Percentiles rank a stretch among this genome's conserved stretches.
Evolutionary conservation across 1,284 basidiomycete genomes (phyloP).

Genomic region (Tylopilus sp.): DNA sequence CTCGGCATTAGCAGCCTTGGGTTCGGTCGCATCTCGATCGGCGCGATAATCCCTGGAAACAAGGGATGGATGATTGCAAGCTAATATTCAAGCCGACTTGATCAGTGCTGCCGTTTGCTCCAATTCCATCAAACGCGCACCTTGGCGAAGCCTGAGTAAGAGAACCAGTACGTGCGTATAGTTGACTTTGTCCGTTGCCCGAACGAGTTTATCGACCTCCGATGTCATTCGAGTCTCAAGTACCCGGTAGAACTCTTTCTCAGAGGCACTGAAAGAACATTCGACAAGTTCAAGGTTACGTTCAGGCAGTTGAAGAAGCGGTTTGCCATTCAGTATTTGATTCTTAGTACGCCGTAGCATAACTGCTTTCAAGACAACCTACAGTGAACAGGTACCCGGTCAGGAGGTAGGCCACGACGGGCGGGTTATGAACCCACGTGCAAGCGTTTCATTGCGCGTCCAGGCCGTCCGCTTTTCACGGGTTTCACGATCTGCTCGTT

Average conservation of each 20-base stretch:
- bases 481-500: conserved; percentile 75
- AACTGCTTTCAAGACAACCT: conserved; percentile 79
- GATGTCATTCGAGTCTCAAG: conserved; percentile 72
- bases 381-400: not conserved
- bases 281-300: conserved; percentile 70
- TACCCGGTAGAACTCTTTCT: conserved; percentile 77
- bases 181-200: conserved; percentile 48
- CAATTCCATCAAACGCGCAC: conserved; percentile 37
- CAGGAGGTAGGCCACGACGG: not conserved
- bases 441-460: conserved; percentile 76
- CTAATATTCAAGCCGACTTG: conserved; percentile 38
- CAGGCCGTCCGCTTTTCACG: conserved; percentile 66
- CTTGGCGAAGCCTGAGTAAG: conserved; percentile 84
- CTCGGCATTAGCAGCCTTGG: conserved; percentile 49
- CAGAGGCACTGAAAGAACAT: conserved; percentile 68
- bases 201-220: conserved; percentile 69
- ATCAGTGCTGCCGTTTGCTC: not conserved
- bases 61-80: conserved; percentile 84
- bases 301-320: conserved; percentile 78
- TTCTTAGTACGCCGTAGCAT: conserved; percentile 92
- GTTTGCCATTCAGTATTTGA: conserved; percentile 77
- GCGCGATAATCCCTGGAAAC: conserved; percentile 69
- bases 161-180: conserved; percentile 85
- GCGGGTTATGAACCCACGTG: conserved; percentile 46
- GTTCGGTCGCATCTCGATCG: conserved; percentile 71